Conservation (phyloP, 2,329 filamentous ascomycete genomes). For the Aureobasidium uvarum region DNA sequence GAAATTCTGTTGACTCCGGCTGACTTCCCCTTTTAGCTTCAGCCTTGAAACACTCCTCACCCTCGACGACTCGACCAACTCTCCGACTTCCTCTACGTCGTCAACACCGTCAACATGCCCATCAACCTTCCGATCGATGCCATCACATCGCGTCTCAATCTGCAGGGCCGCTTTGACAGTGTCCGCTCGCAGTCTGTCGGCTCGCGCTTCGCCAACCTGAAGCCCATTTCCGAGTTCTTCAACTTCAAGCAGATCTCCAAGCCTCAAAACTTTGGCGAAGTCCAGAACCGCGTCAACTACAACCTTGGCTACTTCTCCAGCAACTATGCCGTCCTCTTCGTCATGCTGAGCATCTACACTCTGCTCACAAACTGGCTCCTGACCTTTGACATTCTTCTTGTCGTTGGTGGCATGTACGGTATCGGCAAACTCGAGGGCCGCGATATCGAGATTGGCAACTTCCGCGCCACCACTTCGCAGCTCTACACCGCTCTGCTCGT, state of each 20-base stretch:
- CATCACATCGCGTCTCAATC: slow-evolving; percentile 85
- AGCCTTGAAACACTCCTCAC: not conserved
- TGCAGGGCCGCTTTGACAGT: slow-evolving; percentile 79
- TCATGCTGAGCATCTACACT: slow-evolving; percentile 95
- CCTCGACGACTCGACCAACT: slow-evolving; percentile 9
- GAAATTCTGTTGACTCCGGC: slow-evolving; percentile 26
- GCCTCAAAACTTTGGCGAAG: slow-evolving; percentile 84
- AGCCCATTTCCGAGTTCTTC: slow-evolving; percentile 87
- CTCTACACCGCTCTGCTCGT: slow-evolving; percentile 86
- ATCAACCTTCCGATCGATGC: slow-evolving; percentile 91
- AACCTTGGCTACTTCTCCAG: slow-evolving; percentile 96
- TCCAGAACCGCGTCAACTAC: slow-evolving; percentile 93
- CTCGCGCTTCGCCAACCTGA: slow-evolving; percentile 86
- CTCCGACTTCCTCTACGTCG: not conserved
- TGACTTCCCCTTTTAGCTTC: slow-evolving; percentile 19
- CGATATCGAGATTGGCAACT: slow-evolving; percentile 81
- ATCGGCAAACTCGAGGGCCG: slow-evolving; percentile 87
- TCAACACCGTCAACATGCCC: slow-evolving; percentile 58
- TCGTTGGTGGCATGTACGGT: slow-evolving; percentile 81
- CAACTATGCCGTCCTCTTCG: slow-evolving; percentile 94
- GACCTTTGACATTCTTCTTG: slow-evolving; percentile 88
- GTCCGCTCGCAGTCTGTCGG: slow-evolving; percentile 75
- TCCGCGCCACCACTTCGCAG: slow-evolving; percentile 84
- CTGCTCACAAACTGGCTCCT: slow-evolving; percentile 82
- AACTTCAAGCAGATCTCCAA: slow-evolving; percentile 95